Evolutionary conservation across 164 flowering plant species (phyloP).

Genomic region (Nymphaea thermarum): DNA sequence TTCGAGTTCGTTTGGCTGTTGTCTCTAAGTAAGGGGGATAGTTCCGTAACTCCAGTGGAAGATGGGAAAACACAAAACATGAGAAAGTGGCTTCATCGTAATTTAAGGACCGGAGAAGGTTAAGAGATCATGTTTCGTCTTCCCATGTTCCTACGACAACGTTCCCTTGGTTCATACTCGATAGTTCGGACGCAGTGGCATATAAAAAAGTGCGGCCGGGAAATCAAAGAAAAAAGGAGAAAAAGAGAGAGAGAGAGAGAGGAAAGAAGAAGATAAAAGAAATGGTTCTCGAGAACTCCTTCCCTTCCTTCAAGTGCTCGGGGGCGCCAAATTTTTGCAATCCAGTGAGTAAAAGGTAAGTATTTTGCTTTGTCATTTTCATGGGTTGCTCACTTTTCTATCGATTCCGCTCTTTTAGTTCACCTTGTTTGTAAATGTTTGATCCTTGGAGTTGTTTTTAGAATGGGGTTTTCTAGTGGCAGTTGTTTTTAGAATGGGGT

Average conservation of each 20-base stretch:
- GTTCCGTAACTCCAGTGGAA: not conserved
- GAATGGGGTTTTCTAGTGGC: too few relatives aligned
- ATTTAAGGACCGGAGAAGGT: not conserved
- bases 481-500: not conserved
- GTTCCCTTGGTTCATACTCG: not conserved
- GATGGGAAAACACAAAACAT: not conserved
- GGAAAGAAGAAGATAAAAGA: not conserved
- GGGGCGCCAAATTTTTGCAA: conserved; percentile 26
- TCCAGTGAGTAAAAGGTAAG: conserved; percentile 36
- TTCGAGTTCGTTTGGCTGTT: not conserved
- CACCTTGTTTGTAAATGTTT: not conserved
- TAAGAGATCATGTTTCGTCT: not conserved
- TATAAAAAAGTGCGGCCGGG: not conserved
- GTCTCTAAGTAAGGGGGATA: not conserved
- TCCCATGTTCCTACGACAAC: not conserved
- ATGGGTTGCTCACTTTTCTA: not conserved
- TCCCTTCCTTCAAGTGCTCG: conserved; percentile 18
- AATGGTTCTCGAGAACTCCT: conserved; percentile 29
- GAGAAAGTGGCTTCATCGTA: not conserved
- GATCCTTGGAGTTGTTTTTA: not conserved
- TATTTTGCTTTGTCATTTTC: not conserved
- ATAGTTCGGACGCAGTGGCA: not conserved
- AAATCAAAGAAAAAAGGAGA: not conserved
- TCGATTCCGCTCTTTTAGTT: not conserved
- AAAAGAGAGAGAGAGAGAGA: not conserved